Base-by-base conservation (phyloP, 2,329 filamentous ascomycete genomes). In the Trichoderma atrobrunneum region DNA sequence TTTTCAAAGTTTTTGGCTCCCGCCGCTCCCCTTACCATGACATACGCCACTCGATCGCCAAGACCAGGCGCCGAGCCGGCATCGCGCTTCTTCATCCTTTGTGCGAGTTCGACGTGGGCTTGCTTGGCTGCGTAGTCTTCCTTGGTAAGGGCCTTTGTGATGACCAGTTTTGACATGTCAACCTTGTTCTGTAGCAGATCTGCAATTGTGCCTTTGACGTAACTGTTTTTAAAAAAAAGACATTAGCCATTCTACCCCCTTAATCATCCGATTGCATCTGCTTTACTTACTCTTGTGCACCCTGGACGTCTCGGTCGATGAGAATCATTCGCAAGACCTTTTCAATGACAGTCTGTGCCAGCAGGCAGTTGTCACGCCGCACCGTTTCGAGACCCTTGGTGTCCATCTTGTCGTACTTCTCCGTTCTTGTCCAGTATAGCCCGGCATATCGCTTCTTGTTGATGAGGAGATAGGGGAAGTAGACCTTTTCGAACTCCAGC, bases 391-490 rank as follows among this genome's bases (percentile, higher is more conserved):
- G 98, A 87, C 96, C 96, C 82, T 99, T 99, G 73, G 94, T 98
- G 82, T 99, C 96, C 97, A 99, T 99, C 86, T 98, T 99, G 87
- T 99, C 97, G 81, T 92, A 96, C 82, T 97, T 98, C 56, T 95
- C 89, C 0, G 95, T 90, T 76, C 92, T 96, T 6, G 96, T 99
- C 95, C 95, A 99, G 84, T 94, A 98, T 36, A 99, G 84, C n/a
- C 96, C 96, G 10, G 96, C 96, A 78, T 99, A 99, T 74, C 96
- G 92, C 86, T 99, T 99, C 87, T 99, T 99, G 90, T 99, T 99
- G 90, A 99, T 99, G 66, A 99, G 87, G 39, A 99, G 87, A 80
- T 99, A 99, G 1, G 96, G 96, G 80, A 93, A 99, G 83, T 99
- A 99, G 1, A 99, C 95, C 83, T 99, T 99, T 82, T 99, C 96